Evolutionary conservation across 1,284 basidiomycete species (phyloP).

Genomic region (Mycosarcoma maydis): DNA sequence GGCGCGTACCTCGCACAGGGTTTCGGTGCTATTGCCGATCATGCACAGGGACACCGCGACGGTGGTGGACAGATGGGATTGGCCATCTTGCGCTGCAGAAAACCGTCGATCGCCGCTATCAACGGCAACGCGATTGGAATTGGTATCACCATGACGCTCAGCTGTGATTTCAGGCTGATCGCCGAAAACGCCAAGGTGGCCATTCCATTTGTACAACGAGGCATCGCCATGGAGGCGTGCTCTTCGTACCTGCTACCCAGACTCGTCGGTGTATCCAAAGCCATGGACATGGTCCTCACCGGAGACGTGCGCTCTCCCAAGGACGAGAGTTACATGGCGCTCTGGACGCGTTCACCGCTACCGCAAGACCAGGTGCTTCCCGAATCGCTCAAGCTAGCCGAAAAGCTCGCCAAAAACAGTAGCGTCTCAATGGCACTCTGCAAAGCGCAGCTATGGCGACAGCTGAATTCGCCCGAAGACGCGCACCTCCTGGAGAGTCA

Average conservation of each 20-base stretch:
- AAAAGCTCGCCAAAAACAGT: slow-evolving; percentile 48
- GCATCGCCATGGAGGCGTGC: slow-evolving; percentile 56
- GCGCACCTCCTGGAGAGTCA: slow-evolving; percentile 52
- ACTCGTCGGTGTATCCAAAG: slow-evolving; percentile 49
- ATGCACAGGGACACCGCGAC: slow-evolving; percentile 46
- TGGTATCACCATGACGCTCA: slow-evolving; percentile 52
- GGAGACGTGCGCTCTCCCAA: slow-evolving; percentile 45
- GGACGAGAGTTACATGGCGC: slow-evolving; percentile 18
- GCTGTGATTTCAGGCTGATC: slow-evolving; percentile 45
- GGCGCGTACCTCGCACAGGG: slow-evolving; percentile 51
- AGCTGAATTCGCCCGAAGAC: slow-evolving; percentile 42
- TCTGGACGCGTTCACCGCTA: slow-evolving; percentile 36
- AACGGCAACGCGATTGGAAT: slow-evolving; percentile 60
- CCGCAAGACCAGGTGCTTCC: slow-evolving; percentile 41
- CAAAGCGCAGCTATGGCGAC: slow-evolving; percentile 53
- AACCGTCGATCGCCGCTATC: slow-evolving; percentile 54
- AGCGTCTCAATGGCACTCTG: slow-evolving; percentile 51
- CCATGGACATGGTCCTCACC: slow-evolving; percentile 51
- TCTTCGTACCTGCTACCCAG: slow-evolving; percentile 49
- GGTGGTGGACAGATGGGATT: slow-evolving; percentile 46
- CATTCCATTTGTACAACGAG: slow-evolving; percentile 55
- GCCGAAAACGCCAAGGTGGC: slow-evolving; percentile 51
- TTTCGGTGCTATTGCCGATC: slow-evolving; percentile 43
- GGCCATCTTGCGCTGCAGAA: slow-evolving; percentile 49
- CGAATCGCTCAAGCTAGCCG: slow-evolving; percentile 37